These are phyloP conservation scores for Verticillium dahliae DNA, from an alignment of 2,329 filamentous ascomycete species.

Conservation along the genomic window DNA sequence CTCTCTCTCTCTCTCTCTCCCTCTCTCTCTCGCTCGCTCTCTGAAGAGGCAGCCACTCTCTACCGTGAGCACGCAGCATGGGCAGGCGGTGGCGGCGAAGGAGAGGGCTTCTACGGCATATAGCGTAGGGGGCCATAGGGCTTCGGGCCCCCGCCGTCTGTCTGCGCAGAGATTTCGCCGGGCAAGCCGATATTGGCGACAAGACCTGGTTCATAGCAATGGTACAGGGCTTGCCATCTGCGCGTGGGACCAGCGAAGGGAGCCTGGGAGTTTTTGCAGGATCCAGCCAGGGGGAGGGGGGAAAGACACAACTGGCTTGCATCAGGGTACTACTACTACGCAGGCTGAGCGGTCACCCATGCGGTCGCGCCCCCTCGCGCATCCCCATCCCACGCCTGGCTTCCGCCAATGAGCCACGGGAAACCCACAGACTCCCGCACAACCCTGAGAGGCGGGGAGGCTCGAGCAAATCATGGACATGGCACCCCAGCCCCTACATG, in stretches of 20 bases:
- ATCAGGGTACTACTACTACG: constrained; percentile 5
- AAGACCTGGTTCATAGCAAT: constrained; percentile 2
- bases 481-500: background rate
- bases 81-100: background rate
- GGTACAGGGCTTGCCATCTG: constrained; percentile 5
- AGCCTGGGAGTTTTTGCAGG: background rate
- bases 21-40: no score
- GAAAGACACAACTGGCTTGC: constrained; percentile 6
- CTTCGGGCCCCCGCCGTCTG: background rate
- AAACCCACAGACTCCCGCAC: constrained; percentile 15
- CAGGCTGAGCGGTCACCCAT: constrained; percentile 10
- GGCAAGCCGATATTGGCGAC: background rate
- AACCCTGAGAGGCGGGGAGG: constrained; percentile 9
- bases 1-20: background rate
- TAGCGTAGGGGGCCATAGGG: background rate
- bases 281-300: background rate
- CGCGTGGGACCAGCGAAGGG: constrained; percentile 4
- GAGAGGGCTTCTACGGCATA: background rate
- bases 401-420: constrained; percentile 12
- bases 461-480: background rate
- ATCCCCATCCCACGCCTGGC: constrained; percentile 1
- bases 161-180: background rate
- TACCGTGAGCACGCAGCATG: no score
- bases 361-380: constrained; percentile 5
- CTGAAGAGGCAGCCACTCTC: no score